These are phyloP conservation scores for Malus asiatica DNA, from an alignment of 306 rosid genomes.

Conservation along the genomic window DNA sequence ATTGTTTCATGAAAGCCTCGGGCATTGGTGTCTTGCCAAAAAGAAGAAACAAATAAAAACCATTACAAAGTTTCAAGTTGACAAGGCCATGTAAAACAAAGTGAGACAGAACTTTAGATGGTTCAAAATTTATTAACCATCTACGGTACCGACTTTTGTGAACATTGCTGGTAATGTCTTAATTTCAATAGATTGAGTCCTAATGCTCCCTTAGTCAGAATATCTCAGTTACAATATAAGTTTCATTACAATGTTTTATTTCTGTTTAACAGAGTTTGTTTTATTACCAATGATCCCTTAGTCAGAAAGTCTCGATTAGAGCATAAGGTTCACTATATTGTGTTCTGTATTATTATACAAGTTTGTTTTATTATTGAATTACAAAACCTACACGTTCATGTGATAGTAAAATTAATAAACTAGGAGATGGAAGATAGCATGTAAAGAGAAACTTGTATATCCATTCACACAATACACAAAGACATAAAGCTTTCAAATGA, in stretches of 20 bases:
- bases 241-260: not conserved
- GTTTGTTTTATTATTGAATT: not conserved
- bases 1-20: not conserved
- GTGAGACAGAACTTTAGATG: not conserved
- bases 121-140: not conserved
- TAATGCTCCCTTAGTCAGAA: not conserved
- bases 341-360: not conserved
- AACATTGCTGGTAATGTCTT: not conserved
- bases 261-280: not conserved
- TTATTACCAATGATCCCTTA: too few relatives aligned
- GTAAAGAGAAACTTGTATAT: not conserved
- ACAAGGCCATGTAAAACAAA: not conserved
- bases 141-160: not conserved
- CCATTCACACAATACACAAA: slow-evolving; percentile 21
- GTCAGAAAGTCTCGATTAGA: too few relatives aligned
- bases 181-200: not conserved
- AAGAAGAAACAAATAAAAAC: not conserved
- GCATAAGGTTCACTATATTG: not conserved
- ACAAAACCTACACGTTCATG: not conserved
- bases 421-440: not conserved
- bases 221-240: not conserved
- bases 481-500: slow-evolving; percentile 23
- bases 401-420: not conserved
- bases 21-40: not conserved
- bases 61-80: not conserved